phyloP scores from a whole-genome alignment of 345 rosid genomes.

The Eucalyptus virginea region DNA sequence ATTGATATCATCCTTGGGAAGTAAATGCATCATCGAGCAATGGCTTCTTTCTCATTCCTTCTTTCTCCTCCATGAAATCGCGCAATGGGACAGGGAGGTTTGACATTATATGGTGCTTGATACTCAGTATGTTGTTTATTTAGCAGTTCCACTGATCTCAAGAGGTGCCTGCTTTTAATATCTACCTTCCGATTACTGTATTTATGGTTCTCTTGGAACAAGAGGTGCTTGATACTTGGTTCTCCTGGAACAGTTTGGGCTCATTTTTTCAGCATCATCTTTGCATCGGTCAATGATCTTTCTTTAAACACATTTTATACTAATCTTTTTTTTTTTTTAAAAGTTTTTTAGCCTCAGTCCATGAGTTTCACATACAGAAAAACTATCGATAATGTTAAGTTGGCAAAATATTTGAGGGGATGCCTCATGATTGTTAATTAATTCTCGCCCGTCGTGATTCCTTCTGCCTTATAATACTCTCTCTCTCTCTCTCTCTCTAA shows the following conservation, averaged over 20 bases:
- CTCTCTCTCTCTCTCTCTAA: no score
- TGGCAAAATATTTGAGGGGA: not conserved
- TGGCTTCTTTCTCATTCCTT: not conserved
- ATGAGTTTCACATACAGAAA: not conserved
- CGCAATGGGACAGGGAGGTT: not conserved
- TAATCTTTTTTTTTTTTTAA: not conserved
- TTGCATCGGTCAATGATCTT: not conserved
- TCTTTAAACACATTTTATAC: not conserved
- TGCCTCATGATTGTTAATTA: not conserved
- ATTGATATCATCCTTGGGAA: not conserved
- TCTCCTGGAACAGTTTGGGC: not conserved
- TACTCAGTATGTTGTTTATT: not conserved
- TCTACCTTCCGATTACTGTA: not conserved
- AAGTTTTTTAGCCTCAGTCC: not conserved
- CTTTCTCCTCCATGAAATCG: not conserved
- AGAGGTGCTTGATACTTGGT: no score
- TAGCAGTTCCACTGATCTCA: not conserved
- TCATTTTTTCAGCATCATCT: not conserved
- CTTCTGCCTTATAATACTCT: not conserved
- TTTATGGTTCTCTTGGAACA: not conserved
- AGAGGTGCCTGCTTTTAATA: not conserved
- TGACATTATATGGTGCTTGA: not conserved
- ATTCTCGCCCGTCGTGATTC: not conserved
- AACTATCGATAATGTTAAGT: not conserved
- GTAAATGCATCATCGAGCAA: not conserved